Evolutionary conservation across 1,284 basidiomycete genomes (phyloP).

Genomic region (Ceratobasidium sp.): DNA sequence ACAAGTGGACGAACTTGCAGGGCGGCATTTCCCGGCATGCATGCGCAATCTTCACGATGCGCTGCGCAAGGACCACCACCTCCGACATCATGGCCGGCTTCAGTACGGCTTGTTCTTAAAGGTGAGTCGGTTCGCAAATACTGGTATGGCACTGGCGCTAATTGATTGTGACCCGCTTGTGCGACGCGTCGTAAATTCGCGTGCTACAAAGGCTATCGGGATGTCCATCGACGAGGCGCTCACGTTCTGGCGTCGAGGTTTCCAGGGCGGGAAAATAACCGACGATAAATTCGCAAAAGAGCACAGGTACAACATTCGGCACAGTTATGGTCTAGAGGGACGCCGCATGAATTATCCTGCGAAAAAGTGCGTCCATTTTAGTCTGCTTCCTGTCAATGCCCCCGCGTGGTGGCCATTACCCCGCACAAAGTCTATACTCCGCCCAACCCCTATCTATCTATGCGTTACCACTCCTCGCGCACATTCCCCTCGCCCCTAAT

Average conservation of each 20-base stretch:
- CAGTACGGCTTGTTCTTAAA: conserved; percentile 97
- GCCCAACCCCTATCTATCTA: conserved; percentile 31
- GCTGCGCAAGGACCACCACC: conserved; percentile 82
- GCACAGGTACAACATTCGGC: conserved; percentile 97
- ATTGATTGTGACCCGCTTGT: conserved; percentile 12
- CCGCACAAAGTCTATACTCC: conserved; percentile 27
- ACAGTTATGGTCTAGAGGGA: conserved; percentile 95
- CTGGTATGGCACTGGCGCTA: conserved; percentile 16
- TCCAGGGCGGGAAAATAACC: conserved; percentile 72
- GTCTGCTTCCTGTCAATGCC: neutral
- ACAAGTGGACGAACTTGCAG: conserved; percentile 91
- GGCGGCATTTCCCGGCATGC: conserved; percentile 94
- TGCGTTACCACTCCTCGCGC: neutral
- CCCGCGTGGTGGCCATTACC: conserved; percentile 30
- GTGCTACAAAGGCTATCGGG: conserved; percentile 79
- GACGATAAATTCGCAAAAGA: conserved; percentile 99
- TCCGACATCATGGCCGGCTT: conserved; percentile 93
- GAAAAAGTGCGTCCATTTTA: conserved; percentile 71
- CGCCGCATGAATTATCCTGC: conserved; percentile 95
- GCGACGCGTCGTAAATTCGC: conserved; percentile 24
- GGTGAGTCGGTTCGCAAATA: conserved; percentile 61
- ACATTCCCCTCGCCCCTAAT: conserved; percentile 30
- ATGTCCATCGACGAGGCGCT: conserved; percentile 96
- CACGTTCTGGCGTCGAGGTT: conserved; percentile 93
- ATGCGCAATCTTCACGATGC: conserved; percentile 93